These are phyloP conservation scores for Psilocybe cubensis DNA, from an alignment of 768 basidiomycete genomes.

Conservation along the genomic window DNA sequence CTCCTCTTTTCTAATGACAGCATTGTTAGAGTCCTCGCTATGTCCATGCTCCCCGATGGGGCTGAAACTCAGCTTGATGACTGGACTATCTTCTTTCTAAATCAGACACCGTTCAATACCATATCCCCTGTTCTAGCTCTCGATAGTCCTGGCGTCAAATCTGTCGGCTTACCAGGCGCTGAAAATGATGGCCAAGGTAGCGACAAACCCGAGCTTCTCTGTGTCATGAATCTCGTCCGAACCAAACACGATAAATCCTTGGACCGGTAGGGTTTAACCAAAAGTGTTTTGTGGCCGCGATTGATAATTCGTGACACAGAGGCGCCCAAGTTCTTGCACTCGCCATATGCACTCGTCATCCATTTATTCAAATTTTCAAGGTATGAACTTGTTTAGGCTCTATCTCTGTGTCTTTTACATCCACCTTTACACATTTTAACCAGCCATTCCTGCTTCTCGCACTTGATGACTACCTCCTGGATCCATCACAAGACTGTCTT, in stretches of 20 bases:
- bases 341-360: slow-evolving; percentile 91
- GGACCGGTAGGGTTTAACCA: slow-evolving; percentile 56
- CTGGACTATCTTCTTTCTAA: slow-evolving; percentile 99
- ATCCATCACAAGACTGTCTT: slow-evolving; percentile 90
- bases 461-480: slow-evolving; percentile 90
- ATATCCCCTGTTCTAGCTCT: slow-evolving; percentile 82
- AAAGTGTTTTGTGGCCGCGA: background rate
- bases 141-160: slow-evolving; percentile 54
- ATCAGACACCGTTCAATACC: slow-evolving; percentile 89
- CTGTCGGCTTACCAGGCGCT: slow-evolving; percentile 39
- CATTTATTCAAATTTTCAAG: slow-evolving; percentile 97
- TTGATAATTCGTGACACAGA: slow-evolving; percentile 41
- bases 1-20: slow-evolving; percentile 10
- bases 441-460: slow-evolving; percentile 94
- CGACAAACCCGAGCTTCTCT: slow-evolving; percentile 64
- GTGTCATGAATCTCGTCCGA: slow-evolving; percentile 88
- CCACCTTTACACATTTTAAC: background rate
- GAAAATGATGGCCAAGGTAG: slow-evolving; percentile 23
- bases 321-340: slow-evolving; percentile 94
- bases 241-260: slow-evolving; percentile 89
- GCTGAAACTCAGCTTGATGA: slow-evolving; percentile 94
- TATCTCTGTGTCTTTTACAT: background rate
- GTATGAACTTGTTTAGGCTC: slow-evolving; percentile 44
- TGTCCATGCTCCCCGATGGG: slow-evolving; percentile 98
- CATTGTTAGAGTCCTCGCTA: slow-evolving; percentile 77